These are phyloP conservation scores for Pythium dissimile DNA, from an alignment of 352 stramenopile species.

Conservation along the genomic window DNA sequence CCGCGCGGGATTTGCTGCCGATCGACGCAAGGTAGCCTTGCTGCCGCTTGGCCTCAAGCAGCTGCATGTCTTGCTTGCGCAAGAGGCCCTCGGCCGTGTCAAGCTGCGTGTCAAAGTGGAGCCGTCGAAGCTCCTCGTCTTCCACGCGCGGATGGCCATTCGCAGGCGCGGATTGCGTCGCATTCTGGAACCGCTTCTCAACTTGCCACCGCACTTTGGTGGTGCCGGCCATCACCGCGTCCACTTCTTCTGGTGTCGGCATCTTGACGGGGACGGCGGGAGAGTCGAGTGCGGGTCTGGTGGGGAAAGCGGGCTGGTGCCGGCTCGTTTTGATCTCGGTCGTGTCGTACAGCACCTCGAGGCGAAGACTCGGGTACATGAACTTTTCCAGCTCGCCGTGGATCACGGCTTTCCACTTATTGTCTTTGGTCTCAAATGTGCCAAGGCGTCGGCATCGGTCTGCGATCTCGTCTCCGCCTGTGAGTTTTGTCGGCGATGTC, in stretches of 20 bases:
- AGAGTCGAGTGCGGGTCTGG: background rate
- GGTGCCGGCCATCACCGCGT: slow-evolving; percentile 27
- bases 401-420: slow-evolving; percentile 58
- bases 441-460: slow-evolving; percentile 16
- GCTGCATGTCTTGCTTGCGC: slow-evolving; percentile 34
- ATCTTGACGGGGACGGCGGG: background rate
- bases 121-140: slow-evolving; percentile 25
- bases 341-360: slow-evolving; percentile 44
- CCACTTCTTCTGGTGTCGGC: slow-evolving; percentile 35
- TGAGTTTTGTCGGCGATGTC: background rate
- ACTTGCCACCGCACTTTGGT: slow-evolving; percentile 56
- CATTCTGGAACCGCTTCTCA: slow-evolving; percentile 35
- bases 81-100: slow-evolving; percentile 54
- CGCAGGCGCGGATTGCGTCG: slow-evolving; percentile 15
- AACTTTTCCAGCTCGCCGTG: slow-evolving; percentile 63
- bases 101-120: slow-evolving; percentile 56
- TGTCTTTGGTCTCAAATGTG: slow-evolving; percentile 51
- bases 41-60: slow-evolving; percentile 20
- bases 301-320: background rate
- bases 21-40: slow-evolving; percentile 17
- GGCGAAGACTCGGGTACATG: slow-evolving; percentile 67
- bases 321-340: background rate
- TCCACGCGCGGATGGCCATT: slow-evolving; percentile 27
- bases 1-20: background rate
- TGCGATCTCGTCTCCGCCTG: no score